Percentiles rank a stretch among this genome's conserved stretches.
These are phyloP conservation scores for Hypoxylon trugodes DNA, from an alignment of 495 filamentous ascomycete genomes.

Conservation along the genomic window DNA sequence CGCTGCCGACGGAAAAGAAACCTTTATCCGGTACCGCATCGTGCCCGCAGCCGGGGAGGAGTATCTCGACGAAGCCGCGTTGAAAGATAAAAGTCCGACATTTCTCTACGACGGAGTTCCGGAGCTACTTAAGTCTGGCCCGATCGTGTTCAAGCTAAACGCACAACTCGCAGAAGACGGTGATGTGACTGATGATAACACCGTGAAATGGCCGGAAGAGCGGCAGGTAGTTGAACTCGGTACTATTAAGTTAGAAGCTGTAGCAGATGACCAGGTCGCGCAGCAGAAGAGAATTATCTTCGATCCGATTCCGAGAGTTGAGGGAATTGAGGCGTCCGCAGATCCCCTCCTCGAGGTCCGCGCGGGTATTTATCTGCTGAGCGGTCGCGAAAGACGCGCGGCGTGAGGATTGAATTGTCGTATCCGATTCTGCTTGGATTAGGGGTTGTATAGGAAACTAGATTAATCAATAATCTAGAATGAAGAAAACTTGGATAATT, in stretches of 20 bases:
- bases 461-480: too few relatives aligned
- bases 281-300: conserved; percentile 62
- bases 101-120: conserved; percentile 57
- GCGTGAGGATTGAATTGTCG: not conserved
- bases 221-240: conserved; percentile 60
- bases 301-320: conserved; percentile 62
- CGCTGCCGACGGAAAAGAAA: conserved; percentile 49
- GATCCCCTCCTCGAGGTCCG: conserved; percentile 64
- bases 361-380: conserved; percentile 61
- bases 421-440: not conserved
- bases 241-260: conserved; percentile 51
- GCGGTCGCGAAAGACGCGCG: conserved; percentile 54
- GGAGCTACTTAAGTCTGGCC: conserved; percentile 39
- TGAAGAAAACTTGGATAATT: too few relatives aligned
- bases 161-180: conserved; percentile 61
- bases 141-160: conserved; percentile 54
- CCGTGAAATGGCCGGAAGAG: conserved; percentile 60
- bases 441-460: too few relatives aligned
- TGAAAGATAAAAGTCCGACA: conserved; percentile 44
- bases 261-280: conserved; percentile 46
- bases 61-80: conserved; percentile 45
- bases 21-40: conserved; percentile 56
- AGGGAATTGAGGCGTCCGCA: conserved; percentile 57
- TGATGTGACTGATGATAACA: conserved; percentile 59
- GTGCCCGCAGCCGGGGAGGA: conserved; percentile 50